Evolutionary conservation across 2,329 filamentous ascomycete genomes (phyloP), one percentile per base, ranked within the genome.

Genomic region (Aspergillus sp.): DNA sequence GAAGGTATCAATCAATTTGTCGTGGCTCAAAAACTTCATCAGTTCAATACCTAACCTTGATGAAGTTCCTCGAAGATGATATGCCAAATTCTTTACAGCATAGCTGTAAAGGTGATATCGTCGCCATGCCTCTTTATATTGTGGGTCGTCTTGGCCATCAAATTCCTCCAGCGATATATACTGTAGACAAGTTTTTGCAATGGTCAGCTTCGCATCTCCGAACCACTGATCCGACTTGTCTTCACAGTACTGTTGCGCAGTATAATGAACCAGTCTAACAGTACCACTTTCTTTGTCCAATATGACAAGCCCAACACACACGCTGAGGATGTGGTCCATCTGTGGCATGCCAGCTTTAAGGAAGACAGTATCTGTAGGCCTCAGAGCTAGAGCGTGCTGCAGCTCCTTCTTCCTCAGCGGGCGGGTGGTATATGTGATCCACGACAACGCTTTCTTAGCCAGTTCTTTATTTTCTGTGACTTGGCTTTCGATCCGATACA

Each of bases 211-310:
- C 0, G 68, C 68, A 33, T 67, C 30, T 0, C 67, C 68, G 48
- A 80, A 73, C 65, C 70, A 75, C 3, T 45, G 22, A 0, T 5
- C 22, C 8, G 56, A 47, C 0, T 58, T 73, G 11, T 56, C 48
- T 19, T 76, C 67, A 40, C 82, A 72, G 61, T 78, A 82, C 37
- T 80, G 71, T 41, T 80, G 75, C 2, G 77, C 69, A 0, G 80
- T 81, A 52, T 78, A 77, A 60, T 82, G 79, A 2, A 79, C 75
- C 0, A 82, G 60, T 2, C 75, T 70, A 13, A 81, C 64, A 20
- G 75, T 65, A 9, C 67, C 47, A 51, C 70, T 80, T 42, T 75
- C 60, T 47, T 73, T 54, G 33, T 81, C 76, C 3, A 79, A 41
- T 0, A 70, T 74, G 5, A 59, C 45, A 3, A 59, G 52, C 4